These are phyloP conservation scores for Zymoseptoria brevis DNA, from an alignment of 2,329 filamentous ascomycete species.

Conservation along the genomic window DNA sequence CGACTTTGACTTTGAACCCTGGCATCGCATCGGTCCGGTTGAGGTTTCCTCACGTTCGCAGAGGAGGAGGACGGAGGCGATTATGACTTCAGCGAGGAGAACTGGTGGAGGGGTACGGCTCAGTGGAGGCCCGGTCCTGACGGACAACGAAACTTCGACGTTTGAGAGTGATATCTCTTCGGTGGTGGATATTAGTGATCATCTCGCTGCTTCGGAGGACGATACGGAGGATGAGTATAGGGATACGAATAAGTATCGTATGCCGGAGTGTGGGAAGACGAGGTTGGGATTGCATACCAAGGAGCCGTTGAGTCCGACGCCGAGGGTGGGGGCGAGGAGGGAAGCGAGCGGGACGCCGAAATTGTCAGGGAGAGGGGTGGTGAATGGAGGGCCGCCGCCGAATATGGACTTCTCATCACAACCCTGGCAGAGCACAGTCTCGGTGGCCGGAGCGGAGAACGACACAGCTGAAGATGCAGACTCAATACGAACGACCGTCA, in stretches of 20 bases:
- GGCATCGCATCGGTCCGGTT: neutral
- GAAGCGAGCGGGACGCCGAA: conserved; percentile 12
- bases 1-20: neutral
- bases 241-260: conserved; percentile 66
- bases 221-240: conserved; percentile 42
- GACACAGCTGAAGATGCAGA: neutral
- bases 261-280: conserved; percentile 64
- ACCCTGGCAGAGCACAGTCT: neutral
- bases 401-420: neutral
- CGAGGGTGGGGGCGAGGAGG: conserved; percentile 9
- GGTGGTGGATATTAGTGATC: conserved; percentile 46
- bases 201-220: conserved; percentile 44
- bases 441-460: neutral
- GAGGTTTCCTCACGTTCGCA: neutral
- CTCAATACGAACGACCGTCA: neutral
- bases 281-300: conserved; percentile 24
- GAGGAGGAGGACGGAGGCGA: conserved; percentile 26
- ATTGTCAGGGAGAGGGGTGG: neutral
- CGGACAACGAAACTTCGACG: conserved; percentile 32
- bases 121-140: conserved; percentile 25
- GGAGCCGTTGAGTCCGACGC: conserved; percentile 24
- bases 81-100: conserved; percentile 40
- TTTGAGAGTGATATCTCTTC: conserved; percentile 41
- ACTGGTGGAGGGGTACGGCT: conserved; percentile 36
- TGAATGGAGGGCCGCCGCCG: neutral